A percentile compares a stretch with the other conserved stretches of the same genome.
Conservation (phyloP, 805 yeast species). For the Jamesozyma gamospora region DNA sequence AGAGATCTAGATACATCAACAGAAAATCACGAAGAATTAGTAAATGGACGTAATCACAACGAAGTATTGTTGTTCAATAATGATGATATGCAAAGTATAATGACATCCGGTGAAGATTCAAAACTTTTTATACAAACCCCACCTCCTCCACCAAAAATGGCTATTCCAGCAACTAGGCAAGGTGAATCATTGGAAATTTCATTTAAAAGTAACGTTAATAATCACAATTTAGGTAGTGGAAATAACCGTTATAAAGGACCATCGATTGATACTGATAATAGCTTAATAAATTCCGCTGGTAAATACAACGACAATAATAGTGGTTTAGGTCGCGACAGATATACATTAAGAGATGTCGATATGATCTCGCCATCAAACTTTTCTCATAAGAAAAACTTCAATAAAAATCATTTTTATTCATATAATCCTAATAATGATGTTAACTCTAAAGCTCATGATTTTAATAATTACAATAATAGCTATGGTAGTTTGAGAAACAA, state of each 20-base stretch:
- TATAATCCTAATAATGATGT: not conserved
- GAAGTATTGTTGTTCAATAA: constrained; percentile 22
- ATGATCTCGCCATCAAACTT: constrained; percentile 9
- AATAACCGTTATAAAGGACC: not conserved
- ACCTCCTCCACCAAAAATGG: constrained; percentile 57
- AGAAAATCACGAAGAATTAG: not conserved
- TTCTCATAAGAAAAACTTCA: constrained; percentile 4
- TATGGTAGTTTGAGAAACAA: constrained; percentile 2
- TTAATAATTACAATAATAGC: not conserved
- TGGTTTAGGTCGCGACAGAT: constrained; percentile 13
- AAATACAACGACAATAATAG: not conserved
- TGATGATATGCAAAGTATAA: constrained; percentile 28
- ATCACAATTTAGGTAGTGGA: constrained; percentile 1
- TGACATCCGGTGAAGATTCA: constrained; percentile 29
- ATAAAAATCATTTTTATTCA: not conserved
- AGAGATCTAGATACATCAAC: not conserved
- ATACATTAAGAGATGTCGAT: constrained; percentile 22
- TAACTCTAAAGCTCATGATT: not conserved
- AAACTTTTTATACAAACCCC: constrained; percentile 33
- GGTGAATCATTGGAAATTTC: constrained; percentile 73
- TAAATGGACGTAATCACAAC: constrained; percentile 2
- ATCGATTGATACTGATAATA: constrained; percentile 1
- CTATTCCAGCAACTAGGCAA: constrained; percentile 70
- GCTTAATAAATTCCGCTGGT: not conserved
- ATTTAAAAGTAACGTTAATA: constrained; percentile 4